Conservation (phyloP, 306 rosid species). For the Glycine latifolia region DNA sequence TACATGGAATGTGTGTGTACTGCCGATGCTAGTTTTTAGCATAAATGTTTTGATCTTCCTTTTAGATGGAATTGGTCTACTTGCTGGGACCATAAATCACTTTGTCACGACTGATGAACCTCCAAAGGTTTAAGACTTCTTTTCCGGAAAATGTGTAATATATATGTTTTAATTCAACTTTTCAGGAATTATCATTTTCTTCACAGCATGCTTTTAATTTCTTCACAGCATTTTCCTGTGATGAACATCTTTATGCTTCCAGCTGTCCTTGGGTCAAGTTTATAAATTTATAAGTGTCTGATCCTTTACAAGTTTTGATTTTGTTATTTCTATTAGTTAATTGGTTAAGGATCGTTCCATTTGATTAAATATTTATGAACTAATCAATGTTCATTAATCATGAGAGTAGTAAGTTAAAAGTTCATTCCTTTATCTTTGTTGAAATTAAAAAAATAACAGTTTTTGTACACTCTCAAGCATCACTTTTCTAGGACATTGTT, state of each 20-base stretch:
- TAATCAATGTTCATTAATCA: neutral
- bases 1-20: slow-evolving; percentile 16
- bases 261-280: neutral
- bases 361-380: neutral
- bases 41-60: slow-evolving; percentile 43
- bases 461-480: neutral
- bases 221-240: neutral
- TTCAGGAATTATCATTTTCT: slow-evolving; percentile 26
- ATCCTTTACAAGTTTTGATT: neutral
- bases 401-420: slow-evolving; percentile 21
- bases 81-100: slow-evolving; percentile 88
- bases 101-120: slow-evolving; percentile 70
- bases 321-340: neutral
- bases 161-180: neutral
- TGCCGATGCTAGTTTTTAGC: slow-evolving; percentile 35
- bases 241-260: slow-evolving; percentile 9
- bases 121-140: slow-evolving; percentile 74
- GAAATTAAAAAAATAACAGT: neutral
- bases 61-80: slow-evolving; percentile 94
- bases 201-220: neutral
- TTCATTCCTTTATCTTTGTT: slow-evolving; percentile 6
- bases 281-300: neutral
- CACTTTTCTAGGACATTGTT: neutral
- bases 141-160: slow-evolving; percentile 27
- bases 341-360: neutral